Base-by-base conservation (phyloP, 73 alveolate genomes). In the Paramecium pentaurelia region DNA sequence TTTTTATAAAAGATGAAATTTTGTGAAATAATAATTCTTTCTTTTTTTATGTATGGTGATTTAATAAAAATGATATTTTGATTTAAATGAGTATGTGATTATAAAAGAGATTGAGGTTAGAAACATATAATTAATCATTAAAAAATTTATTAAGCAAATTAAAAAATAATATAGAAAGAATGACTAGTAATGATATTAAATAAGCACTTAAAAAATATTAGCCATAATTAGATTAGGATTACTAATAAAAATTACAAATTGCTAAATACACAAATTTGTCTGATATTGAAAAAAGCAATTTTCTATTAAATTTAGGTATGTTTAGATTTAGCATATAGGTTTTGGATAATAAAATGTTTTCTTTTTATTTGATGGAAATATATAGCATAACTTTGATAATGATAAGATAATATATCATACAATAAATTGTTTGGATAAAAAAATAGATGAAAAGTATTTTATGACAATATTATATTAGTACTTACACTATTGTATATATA, bases 221-320 rank as follows among this genome's bases (percentile, higher is more conserved):
- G 51, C 77, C 45, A 6, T 16, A 45, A 27, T 11, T 80, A 10
- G 91, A 80, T 22, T 20, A 80, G 30, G 27, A 44, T n/a, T 80
- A 80, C 51, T 34, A 40, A 44, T 6, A 49, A 6, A 80, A 80
- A 11, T 27, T 45, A 44, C 20, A 80, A 47, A 12, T 80, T n/a
- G 71, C 91, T 5, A 80, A 49, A 49, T 80, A 80, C 18, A 80
- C 91, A 20, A 49, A 80, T 47, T 25, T 80, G 20, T 27, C 91
- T 45, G 91, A 80, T 80, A 80, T 80, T 80, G 91, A 80, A 44
- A 44, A 80, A 12, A 80, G 91, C 75, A 27, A 49, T 28, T 80
- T 45, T 49, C 4, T 80, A 44, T 14, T 28, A 22, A 8, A 14
- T 40, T 60, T 18, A 44, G 77, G 91, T 80, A 80, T 11, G 8